These are phyloP conservation scores for Coix lacrymajobi DNA, from an alignment of 176 grass and related monocot species.

Conservation along the genomic window DNA sequence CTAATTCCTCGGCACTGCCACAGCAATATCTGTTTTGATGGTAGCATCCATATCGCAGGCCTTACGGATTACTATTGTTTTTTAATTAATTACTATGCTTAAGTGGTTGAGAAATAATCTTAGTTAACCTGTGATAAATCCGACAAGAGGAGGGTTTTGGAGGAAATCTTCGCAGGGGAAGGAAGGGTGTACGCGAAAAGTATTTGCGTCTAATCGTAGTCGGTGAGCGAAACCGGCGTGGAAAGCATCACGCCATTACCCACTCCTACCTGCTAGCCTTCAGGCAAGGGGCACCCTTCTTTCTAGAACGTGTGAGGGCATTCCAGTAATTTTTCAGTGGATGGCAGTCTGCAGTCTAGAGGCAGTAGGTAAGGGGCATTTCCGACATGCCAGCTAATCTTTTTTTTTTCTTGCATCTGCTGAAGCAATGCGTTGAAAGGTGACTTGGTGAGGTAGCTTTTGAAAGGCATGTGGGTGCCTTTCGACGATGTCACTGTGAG, in stretches of 20 bases:
- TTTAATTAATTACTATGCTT: background rate
- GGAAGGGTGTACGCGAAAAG: slow-evolving; percentile 15
- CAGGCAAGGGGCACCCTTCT: slow-evolving; percentile 5
- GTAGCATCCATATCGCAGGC: background rate
- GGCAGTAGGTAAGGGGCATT: slow-evolving; percentile 70
- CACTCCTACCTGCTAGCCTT: slow-evolving; percentile 46
- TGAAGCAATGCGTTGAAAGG: slow-evolving; percentile 22
- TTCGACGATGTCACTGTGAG: background rate
- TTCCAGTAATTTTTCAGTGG: background rate
- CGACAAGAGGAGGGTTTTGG: background rate
- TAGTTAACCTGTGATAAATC: slow-evolving; percentile 6
- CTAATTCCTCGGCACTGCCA: background rate
- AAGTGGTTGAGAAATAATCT: background rate
- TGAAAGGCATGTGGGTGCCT: background rate
- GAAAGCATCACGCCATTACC: slow-evolving; percentile 42
- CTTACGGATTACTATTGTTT: slow-evolving; percentile 2
- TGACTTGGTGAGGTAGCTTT: background rate
- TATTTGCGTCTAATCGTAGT: slow-evolving; percentile 43
- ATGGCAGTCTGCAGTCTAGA: background rate
- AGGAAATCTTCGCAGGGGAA: background rate
- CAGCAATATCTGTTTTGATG: background rate
- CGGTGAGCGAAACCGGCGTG: slow-evolving; percentile 54
- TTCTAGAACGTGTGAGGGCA: slow-evolving; percentile 39
- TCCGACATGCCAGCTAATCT: slow-evolving; percentile 14
- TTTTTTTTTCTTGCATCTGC: background rate